These are phyloP conservation scores for Eucommia ulmoides DNA, from an alignment of 257 asterid species.

Conservation along the genomic window DNA sequence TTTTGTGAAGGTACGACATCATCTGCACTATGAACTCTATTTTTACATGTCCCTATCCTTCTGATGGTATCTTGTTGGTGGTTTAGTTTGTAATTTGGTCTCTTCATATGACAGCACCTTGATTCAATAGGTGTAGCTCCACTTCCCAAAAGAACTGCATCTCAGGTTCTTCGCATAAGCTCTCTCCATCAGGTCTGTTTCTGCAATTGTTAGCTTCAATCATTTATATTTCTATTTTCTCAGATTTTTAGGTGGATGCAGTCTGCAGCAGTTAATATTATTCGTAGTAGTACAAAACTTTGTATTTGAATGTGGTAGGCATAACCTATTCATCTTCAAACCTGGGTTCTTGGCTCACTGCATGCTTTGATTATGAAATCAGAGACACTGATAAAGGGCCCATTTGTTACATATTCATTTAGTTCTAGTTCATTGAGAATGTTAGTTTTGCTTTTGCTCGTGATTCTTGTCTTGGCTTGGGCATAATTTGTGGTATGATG, in stretches of 20 bases:
- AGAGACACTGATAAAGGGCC: too few relatives aligned
- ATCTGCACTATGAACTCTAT: neutral
- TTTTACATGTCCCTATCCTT: constrained; percentile 3
- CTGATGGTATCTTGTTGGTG: constrained; percentile 9
- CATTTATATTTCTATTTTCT: too few relatives aligned
- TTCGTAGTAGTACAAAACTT: neutral
- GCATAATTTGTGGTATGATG: too few relatives aligned
- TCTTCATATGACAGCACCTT: constrained; percentile 46
- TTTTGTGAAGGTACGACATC: constrained; percentile 58
- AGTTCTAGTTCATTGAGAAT: too few relatives aligned
- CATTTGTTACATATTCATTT: too few relatives aligned
- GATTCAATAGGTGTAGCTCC: constrained; percentile 64
- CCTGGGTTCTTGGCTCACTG: too few relatives aligned
- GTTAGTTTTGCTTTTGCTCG: too few relatives aligned
- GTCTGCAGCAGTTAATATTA: neutral
- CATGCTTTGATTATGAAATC: too few relatives aligned
- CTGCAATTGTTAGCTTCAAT: too few relatives aligned
- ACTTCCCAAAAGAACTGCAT: constrained; percentile 59
- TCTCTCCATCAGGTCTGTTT: constrained; percentile 83
- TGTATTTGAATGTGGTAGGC: too few relatives aligned
- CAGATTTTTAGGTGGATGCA: neutral
- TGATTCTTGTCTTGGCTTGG: too few relatives aligned
- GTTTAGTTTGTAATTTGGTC: neutral
- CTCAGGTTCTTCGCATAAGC: constrained; percentile 79
- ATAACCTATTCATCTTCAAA: too few relatives aligned